A percentile compares a stretch with the other conserved stretches of the same genome.
These are phyloP conservation scores for Saturnispora sanitii DNA, from an alignment of 805 yeast species.

Conservation along the genomic window DNA sequence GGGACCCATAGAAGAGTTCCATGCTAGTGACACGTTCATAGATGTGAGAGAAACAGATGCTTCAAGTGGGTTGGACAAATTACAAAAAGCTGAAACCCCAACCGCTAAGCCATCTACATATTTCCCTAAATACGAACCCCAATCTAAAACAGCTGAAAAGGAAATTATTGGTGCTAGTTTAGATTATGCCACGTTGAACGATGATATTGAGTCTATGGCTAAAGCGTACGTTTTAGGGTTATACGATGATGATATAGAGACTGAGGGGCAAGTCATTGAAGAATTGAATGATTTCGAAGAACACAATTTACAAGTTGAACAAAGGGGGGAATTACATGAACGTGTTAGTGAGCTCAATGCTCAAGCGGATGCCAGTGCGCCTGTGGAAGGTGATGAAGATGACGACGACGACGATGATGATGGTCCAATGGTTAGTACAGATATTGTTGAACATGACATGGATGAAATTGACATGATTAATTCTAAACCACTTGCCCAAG, in stretches of 20 bases:
- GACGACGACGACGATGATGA: constrained; percentile 31
- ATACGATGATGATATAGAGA: constrained; percentile 50
- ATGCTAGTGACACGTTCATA: background rate
- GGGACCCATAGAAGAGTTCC: constrained; percentile 7
- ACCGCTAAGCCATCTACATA: background rate
- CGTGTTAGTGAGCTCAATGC: constrained; percentile 12
- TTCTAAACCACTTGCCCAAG: constrained; percentile 19
- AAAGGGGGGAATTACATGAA: constrained; percentile 16
- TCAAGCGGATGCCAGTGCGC: constrained; percentile 5
- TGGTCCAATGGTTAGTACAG: constrained; percentile 32
- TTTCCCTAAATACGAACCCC: constrained; percentile 9
- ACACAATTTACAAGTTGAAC: constrained; percentile 40
- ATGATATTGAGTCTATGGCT: constrained; percentile 48
- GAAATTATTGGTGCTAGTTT: constrained; percentile 22
- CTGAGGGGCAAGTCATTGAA: constrained; percentile 48
- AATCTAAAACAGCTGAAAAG: background rate
- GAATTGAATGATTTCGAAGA: constrained; percentile 43
- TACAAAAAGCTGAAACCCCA: background rate
- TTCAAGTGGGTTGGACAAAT: constrained; percentile 3
- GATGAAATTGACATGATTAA: constrained; percentile 20
- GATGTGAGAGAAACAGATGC: background rate
- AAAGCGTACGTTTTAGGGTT: constrained; percentile 49
- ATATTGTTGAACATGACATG: constrained; percentile 35
- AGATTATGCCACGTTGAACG: constrained; percentile 34
- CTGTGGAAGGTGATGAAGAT: constrained; percentile 22